Evolutionary conservation across 148 eudicot species (phyloP), one percentile per base, ranked within the genome.

Genomic region (Rhododendron henanense): DNA sequence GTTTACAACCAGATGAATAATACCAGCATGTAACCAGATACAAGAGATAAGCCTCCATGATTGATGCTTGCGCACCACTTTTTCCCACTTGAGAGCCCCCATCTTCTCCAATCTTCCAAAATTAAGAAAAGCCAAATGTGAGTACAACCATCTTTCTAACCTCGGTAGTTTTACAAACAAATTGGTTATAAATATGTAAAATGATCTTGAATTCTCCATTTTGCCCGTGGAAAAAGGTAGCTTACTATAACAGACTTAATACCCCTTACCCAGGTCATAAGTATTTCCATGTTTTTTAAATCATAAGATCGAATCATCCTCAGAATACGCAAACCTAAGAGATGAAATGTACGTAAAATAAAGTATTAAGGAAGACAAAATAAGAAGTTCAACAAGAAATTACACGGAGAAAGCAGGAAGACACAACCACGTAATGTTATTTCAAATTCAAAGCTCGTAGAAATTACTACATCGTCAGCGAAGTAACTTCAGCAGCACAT

Each of bases 1-100:
- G 88, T 92, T 93, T 3, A 89, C 88, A 81, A 93, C 86, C 78
- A 94, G 90, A 86, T 93, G 95, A 25, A 94, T 88, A 21, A 94
- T 31, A 74, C 97, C 95, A 65, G 91, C 93, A 84, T 94, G 97
- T 84, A 94, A 86, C 97, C 95, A 94, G 76, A 91, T 91, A 59
- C 89, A 90, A 33, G 92, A 87, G 44, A 94, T 87, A 61, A 94
- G 94, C 90, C 95, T 94, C 97, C 97, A 94, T 75, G 84, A 92
- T 90, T 94, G 95, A 63, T 93, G 91, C 76, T 84, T 67, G 77
- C 86, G 86, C 33, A 91, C 91, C 28, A 94, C 87, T 48, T 87
- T 91, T 13, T 23, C 11, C 90, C 93, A 87, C 35, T 88, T 80
- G 39, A 93, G 88, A 19, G 90, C 97, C 63, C 97, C 97, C 90